Conservation (phyloP, 441 rosid species). For the Populus tomentosa region DNA sequence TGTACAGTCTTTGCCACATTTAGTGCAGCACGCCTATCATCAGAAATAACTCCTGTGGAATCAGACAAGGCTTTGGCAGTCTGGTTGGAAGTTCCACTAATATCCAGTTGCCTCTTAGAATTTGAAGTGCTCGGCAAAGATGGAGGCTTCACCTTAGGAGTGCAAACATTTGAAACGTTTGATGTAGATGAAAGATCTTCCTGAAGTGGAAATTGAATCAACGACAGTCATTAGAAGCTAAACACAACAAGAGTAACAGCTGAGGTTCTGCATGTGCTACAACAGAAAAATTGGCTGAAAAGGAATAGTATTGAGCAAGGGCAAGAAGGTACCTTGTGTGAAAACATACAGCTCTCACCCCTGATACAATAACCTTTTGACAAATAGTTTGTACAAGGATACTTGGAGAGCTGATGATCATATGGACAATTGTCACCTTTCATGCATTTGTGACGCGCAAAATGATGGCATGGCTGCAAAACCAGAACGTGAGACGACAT, state of each 20-base stretch:
- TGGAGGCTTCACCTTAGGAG: constrained; percentile 21
- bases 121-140: constrained; percentile 21
- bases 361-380: constrained; percentile 64
- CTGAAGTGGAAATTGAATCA: constrained; percentile 29
- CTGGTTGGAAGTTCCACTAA: constrained; percentile 20
- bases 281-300: not conserved
- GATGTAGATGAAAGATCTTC: constrained; percentile 30
- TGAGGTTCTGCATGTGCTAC: not conserved
- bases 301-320: not conserved
- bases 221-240: constrained; percentile 14
- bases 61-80: constrained; percentile 24
- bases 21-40: constrained; percentile 28
- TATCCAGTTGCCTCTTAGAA: constrained; percentile 25
- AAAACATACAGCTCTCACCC: constrained; percentile 73
- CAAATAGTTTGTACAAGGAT: constrained; percentile 57
- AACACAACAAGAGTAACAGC: not conserved
- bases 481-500: constrained; percentile 15
- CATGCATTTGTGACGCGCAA: constrained; percentile 82
- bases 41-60: constrained; percentile 20
- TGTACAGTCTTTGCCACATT: constrained; percentile 31
- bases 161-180: constrained; percentile 29
- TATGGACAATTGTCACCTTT: constrained; percentile 90
- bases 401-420: constrained; percentile 85
- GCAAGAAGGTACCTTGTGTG: constrained; percentile 64
- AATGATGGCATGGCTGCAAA: constrained; percentile 85